Percentiles rank a stretch among this genome's conserved stretches.
Conservation (phyloP, 2,329 filamentous ascomycete species). For the Pseudogymnoascus sp. region DNA sequence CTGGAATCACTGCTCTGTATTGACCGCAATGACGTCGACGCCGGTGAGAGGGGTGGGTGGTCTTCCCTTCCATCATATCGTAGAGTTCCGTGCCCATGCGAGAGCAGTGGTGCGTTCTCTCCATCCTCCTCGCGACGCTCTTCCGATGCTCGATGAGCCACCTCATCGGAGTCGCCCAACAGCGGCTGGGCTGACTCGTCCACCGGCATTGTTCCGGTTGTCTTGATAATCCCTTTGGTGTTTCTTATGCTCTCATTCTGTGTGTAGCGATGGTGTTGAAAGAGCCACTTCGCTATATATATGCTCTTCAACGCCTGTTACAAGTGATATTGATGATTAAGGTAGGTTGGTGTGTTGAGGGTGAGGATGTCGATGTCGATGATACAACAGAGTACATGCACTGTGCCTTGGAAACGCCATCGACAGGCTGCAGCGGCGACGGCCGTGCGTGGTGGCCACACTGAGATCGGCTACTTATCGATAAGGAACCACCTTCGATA, state of each 20-base stretch:
- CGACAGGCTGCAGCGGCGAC: not conserved
- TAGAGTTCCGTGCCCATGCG: not conserved
- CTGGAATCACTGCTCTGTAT: constrained; percentile 25
- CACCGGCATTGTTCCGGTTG: not conserved
- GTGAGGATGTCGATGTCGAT: not conserved
- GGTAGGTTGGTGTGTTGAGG: not conserved
- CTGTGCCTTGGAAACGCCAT: constrained; percentile 5
- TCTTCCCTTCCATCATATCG: constrained; percentile 27
- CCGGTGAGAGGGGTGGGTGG: constrained; percentile 22
- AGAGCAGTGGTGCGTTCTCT: not conserved
- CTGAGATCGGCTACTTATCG: constrained; percentile 4
- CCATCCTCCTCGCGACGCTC: not conserved
- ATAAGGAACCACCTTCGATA: constrained; percentile 3
- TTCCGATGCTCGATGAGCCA: not conserved
- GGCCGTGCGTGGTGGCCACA: not conserved
- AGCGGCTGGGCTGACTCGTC: not conserved
- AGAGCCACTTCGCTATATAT: not conserved
- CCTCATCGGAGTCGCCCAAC: not conserved
- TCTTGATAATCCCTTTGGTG: not conserved
- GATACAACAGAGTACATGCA: constrained; percentile 7
- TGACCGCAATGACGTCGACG: constrained; percentile 30
- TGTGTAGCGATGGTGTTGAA: not conserved
- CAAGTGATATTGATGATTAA: not conserved
- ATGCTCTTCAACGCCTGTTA: not conserved
- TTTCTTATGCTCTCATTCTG: not conserved